Evolutionary conservation across 345 rosid genomes (phyloP).

Genomic region (Acer campestre): DNA sequence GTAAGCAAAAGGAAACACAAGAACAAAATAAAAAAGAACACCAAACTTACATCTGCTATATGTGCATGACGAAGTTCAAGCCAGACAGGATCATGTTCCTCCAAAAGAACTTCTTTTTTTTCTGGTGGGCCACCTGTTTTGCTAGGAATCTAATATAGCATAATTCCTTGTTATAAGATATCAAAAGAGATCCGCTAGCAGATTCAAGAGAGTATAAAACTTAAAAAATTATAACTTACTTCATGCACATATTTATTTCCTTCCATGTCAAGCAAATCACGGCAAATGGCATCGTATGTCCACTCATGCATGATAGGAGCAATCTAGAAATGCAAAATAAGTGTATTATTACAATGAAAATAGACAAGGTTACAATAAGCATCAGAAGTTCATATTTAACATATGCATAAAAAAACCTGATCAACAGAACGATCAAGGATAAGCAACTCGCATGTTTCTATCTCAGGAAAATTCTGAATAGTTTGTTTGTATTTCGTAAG

Average conservation of each 20-base stretch:
- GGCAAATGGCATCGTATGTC: constrained; percentile 99
- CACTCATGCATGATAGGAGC: constrained; percentile 99
- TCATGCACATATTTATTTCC: constrained; percentile 97
- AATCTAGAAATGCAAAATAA: constrained; percentile 58
- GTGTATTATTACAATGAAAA: constrained; percentile 14
- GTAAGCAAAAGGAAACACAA: neutral
- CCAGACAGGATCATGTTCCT: constrained; percentile 99
- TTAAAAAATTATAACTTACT: constrained; percentile 46
- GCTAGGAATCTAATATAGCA: constrained; percentile 66
- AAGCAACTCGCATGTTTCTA: constrained; percentile 94
- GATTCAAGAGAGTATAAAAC: constrained; percentile 23
- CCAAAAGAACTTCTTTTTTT: constrained; percentile 95
- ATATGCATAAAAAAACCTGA: constrained; percentile 60
- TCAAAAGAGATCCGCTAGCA: constrained; percentile 30
- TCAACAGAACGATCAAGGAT: constrained; percentile 96
- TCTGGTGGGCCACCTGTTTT: constrained; percentile 80
- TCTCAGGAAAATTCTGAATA: constrained; percentile 75
- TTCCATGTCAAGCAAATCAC: constrained; percentile 86
- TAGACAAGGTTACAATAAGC: constrained; percentile 8
- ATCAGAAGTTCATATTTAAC: constrained; percentile 13
- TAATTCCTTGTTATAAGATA: constrained; percentile 30
- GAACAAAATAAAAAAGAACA: neutral
- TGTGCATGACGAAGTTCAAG: constrained; percentile 98
- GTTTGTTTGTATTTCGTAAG: constrained; percentile 73
- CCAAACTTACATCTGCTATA: constrained; percentile 82